Evolutionary conservation across 2,329 filamentous ascomycete genomes (phyloP).

Genomic region (Mycosphaerelloides madeirae): DNA sequence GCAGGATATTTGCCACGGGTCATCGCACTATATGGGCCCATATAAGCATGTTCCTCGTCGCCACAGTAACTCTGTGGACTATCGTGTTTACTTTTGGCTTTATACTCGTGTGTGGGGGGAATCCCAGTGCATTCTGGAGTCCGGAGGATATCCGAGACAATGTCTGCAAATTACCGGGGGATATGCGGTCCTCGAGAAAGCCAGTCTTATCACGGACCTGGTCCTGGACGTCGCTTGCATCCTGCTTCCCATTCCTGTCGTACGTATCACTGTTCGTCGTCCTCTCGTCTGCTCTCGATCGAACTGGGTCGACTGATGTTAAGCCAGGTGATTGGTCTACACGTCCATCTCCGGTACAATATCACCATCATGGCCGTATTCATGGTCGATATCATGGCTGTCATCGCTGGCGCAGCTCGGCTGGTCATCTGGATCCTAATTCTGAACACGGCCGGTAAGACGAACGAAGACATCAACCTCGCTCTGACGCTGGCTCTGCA

Average conservation of each 20-base stretch:
- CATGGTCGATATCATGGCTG: not conserved
- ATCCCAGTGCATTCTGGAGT: not conserved
- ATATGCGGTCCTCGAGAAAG: not conserved
- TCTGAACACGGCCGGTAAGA: not conserved
- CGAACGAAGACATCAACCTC: not conserved
- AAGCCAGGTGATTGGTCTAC: not conserved
- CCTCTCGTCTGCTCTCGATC: not conserved
- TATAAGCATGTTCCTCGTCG: not conserved
- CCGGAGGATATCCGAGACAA: not conserved
- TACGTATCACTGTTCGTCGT: too few species aligned
- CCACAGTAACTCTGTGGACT: not conserved
- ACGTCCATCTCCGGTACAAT: not conserved
- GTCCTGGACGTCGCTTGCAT: not conserved
- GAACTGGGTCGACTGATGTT: not conserved
- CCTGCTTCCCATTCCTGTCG: not conserved
- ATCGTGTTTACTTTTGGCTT: not conserved
- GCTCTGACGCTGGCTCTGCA: not conserved
- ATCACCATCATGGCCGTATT: not conserved
- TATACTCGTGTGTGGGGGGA: not conserved
- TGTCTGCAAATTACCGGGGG: not conserved
- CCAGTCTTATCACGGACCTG: not conserved
- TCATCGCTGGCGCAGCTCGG: not conserved
- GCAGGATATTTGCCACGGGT: not conserved
- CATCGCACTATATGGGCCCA: not conserved
- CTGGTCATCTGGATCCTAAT: constrained; percentile 1